These are phyloP conservation scores for Cyberlindnera xishuangbannaensis DNA, from an alignment of 805 yeast species.

Conservation along the genomic window DNA sequence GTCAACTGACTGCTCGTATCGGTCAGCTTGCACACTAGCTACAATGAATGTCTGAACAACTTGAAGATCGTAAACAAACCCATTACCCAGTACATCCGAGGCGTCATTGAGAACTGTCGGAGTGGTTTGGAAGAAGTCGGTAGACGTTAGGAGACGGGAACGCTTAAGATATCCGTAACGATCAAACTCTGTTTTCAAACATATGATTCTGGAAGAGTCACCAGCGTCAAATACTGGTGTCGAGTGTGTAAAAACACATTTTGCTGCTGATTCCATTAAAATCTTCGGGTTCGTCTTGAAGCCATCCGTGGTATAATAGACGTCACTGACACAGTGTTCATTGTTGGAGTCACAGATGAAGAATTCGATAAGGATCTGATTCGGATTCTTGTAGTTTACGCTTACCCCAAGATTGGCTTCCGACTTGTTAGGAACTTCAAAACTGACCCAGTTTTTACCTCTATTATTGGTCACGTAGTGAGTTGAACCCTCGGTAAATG, in stretches of 20 bases:
- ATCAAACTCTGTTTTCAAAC: constrained; percentile 38
- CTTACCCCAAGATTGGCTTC: constrained; percentile 23
- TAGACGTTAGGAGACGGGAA: constrained; percentile 28
- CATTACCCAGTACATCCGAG: constrained; percentile 24
- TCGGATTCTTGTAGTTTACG: constrained; percentile 35
- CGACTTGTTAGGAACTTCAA: constrained; percentile 24
- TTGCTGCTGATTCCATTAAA: constrained; percentile 22
- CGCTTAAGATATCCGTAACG: constrained; percentile 29
- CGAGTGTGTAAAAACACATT: constrained; percentile 29
- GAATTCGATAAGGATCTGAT: constrained; percentile 33
- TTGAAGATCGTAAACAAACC: constrained; percentile 27
- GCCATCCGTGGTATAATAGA: constrained; percentile 41
- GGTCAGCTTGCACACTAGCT: constrained; percentile 24
- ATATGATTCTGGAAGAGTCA: constrained; percentile 31
- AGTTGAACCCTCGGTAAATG: constrained; percentile 26
- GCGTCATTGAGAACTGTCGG: constrained; percentile 27
- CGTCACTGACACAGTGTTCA: constrained; percentile 28
- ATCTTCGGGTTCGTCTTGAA: constrained; percentile 30
- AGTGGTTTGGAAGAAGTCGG: constrained; percentile 38
- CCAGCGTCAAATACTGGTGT: constrained; percentile 21
- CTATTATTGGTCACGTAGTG: constrained; percentile 36
- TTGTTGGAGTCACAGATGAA: constrained; percentile 13
- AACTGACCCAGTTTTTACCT: constrained; percentile 37
- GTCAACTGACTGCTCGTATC: constrained; percentile 18
- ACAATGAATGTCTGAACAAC: constrained; percentile 31